These are phyloP conservation scores for Talaromyces sp. DNA, from an alignment of 2,329 filamentous ascomycete genomes.

Conservation along the genomic window DNA sequence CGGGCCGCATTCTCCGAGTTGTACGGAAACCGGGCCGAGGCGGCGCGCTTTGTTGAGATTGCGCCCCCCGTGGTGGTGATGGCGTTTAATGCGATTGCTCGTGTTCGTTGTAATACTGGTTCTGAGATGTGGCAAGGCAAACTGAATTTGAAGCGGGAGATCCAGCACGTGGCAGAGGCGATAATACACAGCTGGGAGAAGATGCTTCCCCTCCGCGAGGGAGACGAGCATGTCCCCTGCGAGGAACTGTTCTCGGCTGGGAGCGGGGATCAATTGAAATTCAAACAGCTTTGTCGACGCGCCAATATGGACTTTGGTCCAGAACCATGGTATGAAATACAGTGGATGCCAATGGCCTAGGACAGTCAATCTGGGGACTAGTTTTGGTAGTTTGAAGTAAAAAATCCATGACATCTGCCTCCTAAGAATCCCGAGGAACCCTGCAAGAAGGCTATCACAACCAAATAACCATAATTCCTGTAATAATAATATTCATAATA, in stretches of 20 bases:
- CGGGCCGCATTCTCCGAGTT: slow-evolving; percentile 3
- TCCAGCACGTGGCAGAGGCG: slow-evolving; percentile 1
- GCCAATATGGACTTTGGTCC: slow-evolving; percentile 1
- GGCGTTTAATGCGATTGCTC: slow-evolving; percentile 4
- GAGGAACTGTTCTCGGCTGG: background rate
- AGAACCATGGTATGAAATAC: no score
- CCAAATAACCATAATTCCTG: background rate
- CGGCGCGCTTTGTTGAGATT: slow-evolving; percentile 3
- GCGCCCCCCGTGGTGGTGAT: slow-evolving; percentile 1
- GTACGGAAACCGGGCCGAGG: slow-evolving; percentile 5
- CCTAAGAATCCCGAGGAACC: background rate
- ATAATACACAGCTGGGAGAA: slow-evolving; percentile 8
- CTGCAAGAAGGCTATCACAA: background rate
- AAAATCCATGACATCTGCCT: no score
- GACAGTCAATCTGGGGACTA: background rate
- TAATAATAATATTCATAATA: background rate
- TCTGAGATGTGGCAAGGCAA: slow-evolving; percentile 7
- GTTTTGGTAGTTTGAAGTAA: background rate
- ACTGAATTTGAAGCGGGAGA: background rate
- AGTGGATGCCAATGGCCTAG: background rate
- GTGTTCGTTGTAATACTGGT: background rate
- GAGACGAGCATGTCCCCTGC: background rate
- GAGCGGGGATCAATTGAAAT: background rate
- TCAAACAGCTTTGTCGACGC: slow-evolving; percentile 2
- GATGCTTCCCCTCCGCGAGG: background rate